Percentiles rank a stretch among this genome's conserved stretches.
Conservation (phyloP, 768 basidiomycete genomes). For the Serendipita vermifera region DNA sequence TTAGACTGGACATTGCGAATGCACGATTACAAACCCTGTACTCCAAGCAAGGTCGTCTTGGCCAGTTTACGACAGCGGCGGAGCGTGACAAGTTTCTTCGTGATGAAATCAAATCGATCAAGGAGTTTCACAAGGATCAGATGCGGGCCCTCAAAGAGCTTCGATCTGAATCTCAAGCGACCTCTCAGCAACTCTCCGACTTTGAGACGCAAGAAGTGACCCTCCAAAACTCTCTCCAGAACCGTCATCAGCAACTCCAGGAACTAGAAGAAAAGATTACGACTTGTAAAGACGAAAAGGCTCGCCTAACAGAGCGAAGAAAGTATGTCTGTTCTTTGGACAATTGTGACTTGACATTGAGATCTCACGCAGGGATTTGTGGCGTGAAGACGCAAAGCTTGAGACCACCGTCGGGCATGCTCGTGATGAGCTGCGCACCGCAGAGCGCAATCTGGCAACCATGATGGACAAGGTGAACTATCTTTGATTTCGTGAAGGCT, state of each 20-base stretch:
- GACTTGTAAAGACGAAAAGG: slow-evolving; percentile 51
- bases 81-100: slow-evolving; percentile 75
- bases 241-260: slow-evolving; percentile 43
- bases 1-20: slow-evolving; percentile 58
- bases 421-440: slow-evolving; percentile 62
- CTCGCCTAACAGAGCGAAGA: slow-evolving; percentile 59
- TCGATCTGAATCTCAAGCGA: slow-evolving; percentile 35
- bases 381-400: slow-evolving; percentile 89
- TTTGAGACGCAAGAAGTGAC: slow-evolving; percentile 46
- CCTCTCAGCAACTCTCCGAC: slow-evolving; percentile 37
- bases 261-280: slow-evolving; percentile 49
- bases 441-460: slow-evolving; percentile 63
- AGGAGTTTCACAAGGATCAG: slow-evolving; percentile 43
- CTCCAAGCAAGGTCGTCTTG: slow-evolving; percentile 80
- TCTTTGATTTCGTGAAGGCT: not conserved
- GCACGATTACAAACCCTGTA: slow-evolving; percentile 62
- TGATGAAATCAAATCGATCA: slow-evolving; percentile 64
- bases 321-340: slow-evolving; percentile 34
- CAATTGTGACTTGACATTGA: not conserved
- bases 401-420: slow-evolving; percentile 65
- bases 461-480: slow-evolving; percentile 88
- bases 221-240: slow-evolving; percentile 48
- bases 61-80: slow-evolving; percentile 67
- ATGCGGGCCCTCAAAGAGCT: slow-evolving; percentile 40
- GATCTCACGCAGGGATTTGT: slow-evolving; percentile 42